phyloP scores from a whole-genome alignment of 768 basidiomycete species.

The Lactarius indigo region DNA sequence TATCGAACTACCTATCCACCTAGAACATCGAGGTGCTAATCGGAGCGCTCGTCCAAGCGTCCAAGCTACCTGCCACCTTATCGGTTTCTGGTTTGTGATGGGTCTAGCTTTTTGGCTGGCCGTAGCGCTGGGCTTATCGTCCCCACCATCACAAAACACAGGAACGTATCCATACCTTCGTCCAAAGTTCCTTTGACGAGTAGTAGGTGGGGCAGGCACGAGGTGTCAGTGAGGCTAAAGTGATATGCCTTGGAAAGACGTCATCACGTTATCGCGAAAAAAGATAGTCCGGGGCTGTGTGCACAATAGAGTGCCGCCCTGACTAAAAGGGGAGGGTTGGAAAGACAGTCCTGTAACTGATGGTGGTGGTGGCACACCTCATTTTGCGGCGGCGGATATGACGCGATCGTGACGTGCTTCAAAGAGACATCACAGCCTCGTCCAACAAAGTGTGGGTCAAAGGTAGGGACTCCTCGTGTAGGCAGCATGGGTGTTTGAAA shows the following conservation, averaged over 20 bases:
- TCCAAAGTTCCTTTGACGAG: background rate
- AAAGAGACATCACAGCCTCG: conserved; percentile 4
- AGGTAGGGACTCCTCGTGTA: conserved; percentile 12
- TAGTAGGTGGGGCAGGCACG: conserved; percentile 5
- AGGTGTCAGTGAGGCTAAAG: conserved; percentile 1
- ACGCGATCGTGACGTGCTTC: conserved; percentile 4
- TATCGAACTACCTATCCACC: background rate
- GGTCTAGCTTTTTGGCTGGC: background rate
- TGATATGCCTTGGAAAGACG: background rate
- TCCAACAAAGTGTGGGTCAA: background rate
- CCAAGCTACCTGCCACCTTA: background rate
- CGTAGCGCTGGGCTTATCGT: conserved; percentile 1
- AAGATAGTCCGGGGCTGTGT: background rate
- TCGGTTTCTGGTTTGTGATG: background rate
- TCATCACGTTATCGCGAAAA: background rate
- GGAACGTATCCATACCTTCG: background rate
- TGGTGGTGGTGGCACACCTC: conserved; percentile 6
- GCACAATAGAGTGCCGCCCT: background rate
- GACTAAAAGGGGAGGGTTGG: background rate
- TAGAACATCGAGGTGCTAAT: background rate
- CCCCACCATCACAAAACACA: background rate
- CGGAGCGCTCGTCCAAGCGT: background rate
- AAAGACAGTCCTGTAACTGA: conserved; percentile 10
- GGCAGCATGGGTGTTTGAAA: background rate
- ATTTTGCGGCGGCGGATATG: background rate